phyloP scores from a whole-genome alignment of 345 rosid genomes.

The Euphorbia pulcherrima region DNA sequence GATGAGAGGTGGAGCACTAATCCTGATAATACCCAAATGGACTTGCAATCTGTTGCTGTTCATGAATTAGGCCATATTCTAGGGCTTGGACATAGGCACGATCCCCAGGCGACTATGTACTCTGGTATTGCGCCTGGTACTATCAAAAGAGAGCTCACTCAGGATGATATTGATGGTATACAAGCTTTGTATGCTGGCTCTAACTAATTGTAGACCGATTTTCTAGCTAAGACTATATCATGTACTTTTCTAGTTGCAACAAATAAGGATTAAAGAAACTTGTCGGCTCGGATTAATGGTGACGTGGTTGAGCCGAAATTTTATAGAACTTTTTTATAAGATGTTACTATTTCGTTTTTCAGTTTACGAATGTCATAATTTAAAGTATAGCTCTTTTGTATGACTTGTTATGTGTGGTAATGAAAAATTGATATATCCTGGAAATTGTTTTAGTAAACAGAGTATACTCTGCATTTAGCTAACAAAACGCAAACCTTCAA shows the following conservation, averaged over 20 bases:
- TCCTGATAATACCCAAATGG: not conserved
- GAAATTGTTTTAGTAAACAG: too few relatives aligned
- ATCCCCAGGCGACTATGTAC: slow-evolving; percentile 25
- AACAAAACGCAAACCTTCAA: too few relatives aligned
- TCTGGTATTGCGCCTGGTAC: not conserved
- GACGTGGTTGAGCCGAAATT: too few relatives aligned
- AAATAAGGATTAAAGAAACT: not conserved
- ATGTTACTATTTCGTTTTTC: too few relatives aligned
- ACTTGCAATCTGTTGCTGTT: slow-evolving; percentile 25
- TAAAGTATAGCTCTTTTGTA: too few relatives aligned
- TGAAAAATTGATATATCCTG: too few relatives aligned
- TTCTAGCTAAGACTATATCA: not conserved
- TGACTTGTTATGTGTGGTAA: too few relatives aligned
- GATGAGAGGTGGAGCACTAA: slow-evolving; percentile 23
- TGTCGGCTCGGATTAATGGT: too few relatives aligned
- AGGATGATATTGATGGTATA: slow-evolving; percentile 32
- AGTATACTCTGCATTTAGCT: too few relatives aligned
- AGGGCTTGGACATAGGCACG: slow-evolving; percentile 22
- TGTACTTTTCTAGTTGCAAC: not conserved
- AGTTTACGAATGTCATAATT: too few relatives aligned
- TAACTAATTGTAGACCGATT: not conserved
- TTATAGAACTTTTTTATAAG: too few relatives aligned
- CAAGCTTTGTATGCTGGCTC: slow-evolving; percentile 17
- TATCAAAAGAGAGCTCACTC: slow-evolving; percentile 18
- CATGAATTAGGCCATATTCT: slow-evolving; percentile 34